Conservation (phyloP, 164 flowering plant genomes). For the Cinnamomum micranthum region DNA sequence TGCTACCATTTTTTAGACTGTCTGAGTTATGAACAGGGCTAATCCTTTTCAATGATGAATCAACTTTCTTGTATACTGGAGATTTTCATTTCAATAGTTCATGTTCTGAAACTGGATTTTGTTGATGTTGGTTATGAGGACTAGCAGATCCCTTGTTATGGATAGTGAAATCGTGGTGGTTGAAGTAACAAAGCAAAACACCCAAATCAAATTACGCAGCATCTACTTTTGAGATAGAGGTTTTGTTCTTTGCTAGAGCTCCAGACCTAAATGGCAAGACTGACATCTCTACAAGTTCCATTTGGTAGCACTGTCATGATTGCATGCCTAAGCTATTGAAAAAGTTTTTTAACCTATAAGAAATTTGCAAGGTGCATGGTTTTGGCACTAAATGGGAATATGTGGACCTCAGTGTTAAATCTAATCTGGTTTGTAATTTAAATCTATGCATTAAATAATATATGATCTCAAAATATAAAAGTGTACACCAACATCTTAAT, state of each 20-base stretch:
- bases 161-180: background rate
- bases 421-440: too few species aligned
- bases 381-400: slow-evolving; percentile 76
- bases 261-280: slow-evolving; percentile 77
- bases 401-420: too few species aligned
- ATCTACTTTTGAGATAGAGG: slow-evolving; percentile 40
- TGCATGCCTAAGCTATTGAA: slow-evolving; percentile 57
- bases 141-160: background rate
- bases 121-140: background rate
- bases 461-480: too few species aligned
- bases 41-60: too few species aligned
- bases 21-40: background rate
- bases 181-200: too few species aligned
- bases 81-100: background rate
- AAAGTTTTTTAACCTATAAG: slow-evolving; percentile 59
- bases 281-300: slow-evolving; percentile 51
- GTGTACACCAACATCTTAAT: too few species aligned
- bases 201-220: background rate
- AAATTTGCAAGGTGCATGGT: slow-evolving; percentile 67
- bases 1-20: too few species aligned
- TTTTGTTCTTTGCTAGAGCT: slow-evolving; percentile 92
- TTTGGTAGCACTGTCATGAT: slow-evolving; percentile 63
- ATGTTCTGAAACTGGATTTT: background rate
- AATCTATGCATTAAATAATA: too few species aligned
- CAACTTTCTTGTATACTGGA: background rate